Evolutionary conservation across 2,329 filamentous ascomycete species (phyloP), one percentile per base, ranked within the genome.

Genomic region (Penicillium freii): DNA sequence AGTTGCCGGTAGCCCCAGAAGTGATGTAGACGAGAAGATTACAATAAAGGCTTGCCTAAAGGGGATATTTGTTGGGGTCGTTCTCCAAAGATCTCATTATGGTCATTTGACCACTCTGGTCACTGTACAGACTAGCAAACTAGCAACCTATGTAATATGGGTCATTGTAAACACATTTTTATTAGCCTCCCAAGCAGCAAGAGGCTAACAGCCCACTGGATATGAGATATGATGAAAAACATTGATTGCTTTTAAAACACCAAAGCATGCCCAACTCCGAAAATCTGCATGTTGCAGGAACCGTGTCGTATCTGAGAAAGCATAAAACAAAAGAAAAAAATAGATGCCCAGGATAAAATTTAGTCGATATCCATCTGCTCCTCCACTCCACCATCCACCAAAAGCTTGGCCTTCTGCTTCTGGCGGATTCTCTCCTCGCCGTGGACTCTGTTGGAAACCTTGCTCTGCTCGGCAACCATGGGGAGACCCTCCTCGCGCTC

Each of bases 401-500:
- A 66, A 62, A 78, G 59, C 59, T 70, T 75, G 58, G 72, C 68
- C 74, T 78, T 78, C 67, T 71, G 75, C 72, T 77, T 78, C 63
- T 74, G 72, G 51, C 75, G 68, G 56, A 73, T 58, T 45, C 67
- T 71, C 68, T 78, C 77, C 68, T 75, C 72, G 57, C 76, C 76
- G 40, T 76, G 67, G 6, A 77, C 70, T 52, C 70, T 69, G 64
- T 67, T 70, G 45, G 70, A 55, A 58, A 68, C 63, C 70, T 74
- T 77, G 60, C 63, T 66, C 42, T 69, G 63, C 58, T 75, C 74
- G 57, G 68, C 63, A 23, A 68, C 69, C 62, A 75, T 59, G 23
- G 71, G 68, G 33, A 47, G 48, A 31, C 64, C 78, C 73, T 82
- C 82, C 70, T 84, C 82, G 74, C 82, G 80, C 66, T 81, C 81